These are phyloP conservation scores for Cicer chorassanicum DNA, from an alignment of 306 rosid species.

Conservation along the genomic window DNA sequence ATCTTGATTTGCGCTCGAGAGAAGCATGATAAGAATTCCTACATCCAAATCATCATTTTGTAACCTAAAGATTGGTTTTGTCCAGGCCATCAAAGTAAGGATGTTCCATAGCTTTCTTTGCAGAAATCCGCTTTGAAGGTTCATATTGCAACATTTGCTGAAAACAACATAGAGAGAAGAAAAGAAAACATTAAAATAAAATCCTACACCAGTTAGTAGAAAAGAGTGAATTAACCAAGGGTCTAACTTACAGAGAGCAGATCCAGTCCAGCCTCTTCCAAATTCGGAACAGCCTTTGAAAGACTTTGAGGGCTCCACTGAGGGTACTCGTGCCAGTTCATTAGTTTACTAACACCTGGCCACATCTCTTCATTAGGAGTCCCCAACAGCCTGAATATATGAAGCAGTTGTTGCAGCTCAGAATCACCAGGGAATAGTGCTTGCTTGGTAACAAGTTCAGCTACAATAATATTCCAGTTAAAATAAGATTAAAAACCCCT, in stretches of 20 bases:
- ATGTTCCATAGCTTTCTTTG: constrained; percentile 96
- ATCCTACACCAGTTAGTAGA: background rate
- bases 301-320: constrained; percentile 82
- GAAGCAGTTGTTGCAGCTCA: constrained; percentile 97
- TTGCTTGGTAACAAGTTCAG: constrained; percentile 86
- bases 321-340: constrained; percentile 97
- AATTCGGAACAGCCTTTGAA: constrained; percentile 67
- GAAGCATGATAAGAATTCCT: constrained; percentile 43
- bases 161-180: background rate
- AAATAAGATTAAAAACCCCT: background rate
- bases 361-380: constrained; percentile 91
- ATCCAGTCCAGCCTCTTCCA: constrained; percentile 74
- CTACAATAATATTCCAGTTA: constrained; percentile 43
- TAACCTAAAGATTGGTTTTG: constrained; percentile 46
- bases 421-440: constrained; percentile 94
- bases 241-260: constrained; percentile 60
- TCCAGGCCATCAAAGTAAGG: constrained; percentile 63
- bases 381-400: constrained; percentile 91
- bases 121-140: constrained; percentile 73
- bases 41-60: background rate
- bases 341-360: constrained; percentile 92
- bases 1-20: constrained; percentile 44
- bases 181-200: background rate
- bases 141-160: constrained; percentile 93
- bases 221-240: background rate